Base-by-base conservation (phyloP, 495 filamentous ascomycete species). In the Venustampulla echinocandica region DNA sequence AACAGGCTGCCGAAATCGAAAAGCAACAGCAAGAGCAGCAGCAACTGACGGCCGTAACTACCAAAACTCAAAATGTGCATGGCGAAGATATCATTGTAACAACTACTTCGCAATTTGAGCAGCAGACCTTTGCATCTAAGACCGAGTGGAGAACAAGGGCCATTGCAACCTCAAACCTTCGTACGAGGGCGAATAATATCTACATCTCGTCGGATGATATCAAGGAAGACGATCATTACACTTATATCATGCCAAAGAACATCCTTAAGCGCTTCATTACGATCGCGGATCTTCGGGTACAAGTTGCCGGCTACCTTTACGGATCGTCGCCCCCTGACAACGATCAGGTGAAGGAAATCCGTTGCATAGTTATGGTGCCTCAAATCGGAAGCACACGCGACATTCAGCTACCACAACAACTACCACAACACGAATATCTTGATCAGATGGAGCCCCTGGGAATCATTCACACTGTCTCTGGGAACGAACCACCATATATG, bases 221-320 rank as follows among this genome's bases (percentile, higher is more conserved):
- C 24, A 82, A 88, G 55, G 82, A 83, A 44, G 84, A 86, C 44
- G 80, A 85, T 19, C 82, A 86, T 57, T 85, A 84, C 62, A 95
- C 88, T 9, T 96, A 94, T 57, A 81, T 99, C 57, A 95, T 99
- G 89, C 93, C 93, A 0, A 97, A 97, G 75, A 99, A 99, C 64
- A 82, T 97, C 47, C 78, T 99, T 58, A 96, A 94, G 75, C 84
- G 87, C 43, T 99, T 99, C 77, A 97, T 99, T 69, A 89, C 85
- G 48, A 94, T 99, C 57, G 85, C 93, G 37, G 93, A 99, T 73
- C 79, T 99, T 24, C 88, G 93, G 19, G 87, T 95, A 39, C 93
- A 99, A 62, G 90, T 97, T 20, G 86, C 90, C 1, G 93, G 89
- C 19, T 99, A 94, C 61, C 74, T 99, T 10, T 99, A 97, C 61